A percentile compares a stretch with the other conserved stretches of the same genome.
Conservation (phyloP, 2,329 filamentous ascomycete genomes). For the Fusarium staphyleae region DNA sequence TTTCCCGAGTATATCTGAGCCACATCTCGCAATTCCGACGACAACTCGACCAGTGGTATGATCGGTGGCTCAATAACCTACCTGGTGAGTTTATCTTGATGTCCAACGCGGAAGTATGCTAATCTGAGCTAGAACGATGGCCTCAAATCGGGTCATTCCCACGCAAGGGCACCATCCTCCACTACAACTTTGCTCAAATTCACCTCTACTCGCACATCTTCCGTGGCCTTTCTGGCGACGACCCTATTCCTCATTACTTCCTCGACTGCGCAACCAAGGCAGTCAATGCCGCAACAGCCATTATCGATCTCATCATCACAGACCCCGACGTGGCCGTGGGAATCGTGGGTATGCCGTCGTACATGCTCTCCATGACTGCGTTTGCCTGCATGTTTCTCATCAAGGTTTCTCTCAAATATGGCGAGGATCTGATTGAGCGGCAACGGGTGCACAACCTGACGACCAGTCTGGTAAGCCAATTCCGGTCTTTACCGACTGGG, state of each 20-base stretch:
- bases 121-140: conserved; percentile 46
- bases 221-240: conserved; percentile 47
- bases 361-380: conserved; percentile 60
- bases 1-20: conserved; percentile 60
- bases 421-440: conserved; percentile 52
- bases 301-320: conserved; percentile 53
- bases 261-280: conserved; percentile 45
- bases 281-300: conserved; percentile 51
- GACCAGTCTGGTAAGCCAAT: conserved; percentile 49
- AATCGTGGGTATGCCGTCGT: conserved; percentile 56
- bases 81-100: conserved; percentile 35
- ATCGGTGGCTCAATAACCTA: conserved; percentile 46
- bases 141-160: conserved; percentile 51
- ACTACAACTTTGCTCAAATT: conserved; percentile 53
- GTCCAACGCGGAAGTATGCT: accelerated
- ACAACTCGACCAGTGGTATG: conserved; percentile 50
- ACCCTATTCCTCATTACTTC: conserved; percentile 46
- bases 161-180: conserved; percentile 50
- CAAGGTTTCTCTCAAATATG: conserved; percentile 55
- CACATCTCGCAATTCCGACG: conserved; percentile 50
- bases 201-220: conserved; percentile 53
- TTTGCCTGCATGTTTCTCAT: conserved; percentile 61
- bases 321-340: conserved; percentile 52
- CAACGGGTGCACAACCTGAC: conserved; percentile 50
- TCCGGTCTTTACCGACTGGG: conserved; percentile 50